These are phyloP conservation scores for Rosa rugosa DNA, from an alignment of 306 rosid genomes.

Conservation along the genomic window DNA sequence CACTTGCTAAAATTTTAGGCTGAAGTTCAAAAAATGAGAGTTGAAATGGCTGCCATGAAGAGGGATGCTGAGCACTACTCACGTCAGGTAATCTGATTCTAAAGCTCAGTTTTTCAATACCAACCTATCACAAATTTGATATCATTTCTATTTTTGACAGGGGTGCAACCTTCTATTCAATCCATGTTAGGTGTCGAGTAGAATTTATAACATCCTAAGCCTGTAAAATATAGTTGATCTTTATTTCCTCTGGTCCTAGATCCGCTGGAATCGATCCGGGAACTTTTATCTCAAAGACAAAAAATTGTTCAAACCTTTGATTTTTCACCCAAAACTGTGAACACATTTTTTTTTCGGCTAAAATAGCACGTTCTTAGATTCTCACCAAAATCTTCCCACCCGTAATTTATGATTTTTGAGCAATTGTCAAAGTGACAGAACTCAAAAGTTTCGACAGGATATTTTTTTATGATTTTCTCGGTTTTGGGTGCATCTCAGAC, in stretches of 20 bases:
- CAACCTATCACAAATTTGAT: neutral
- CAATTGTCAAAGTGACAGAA: too few relatives aligned
- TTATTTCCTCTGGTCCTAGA: neutral
- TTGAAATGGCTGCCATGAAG: slow-evolving; percentile 99
- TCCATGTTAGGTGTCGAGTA: neutral
- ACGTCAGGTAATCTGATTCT: slow-evolving; percentile 71
- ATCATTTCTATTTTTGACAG: slow-evolving; percentile 3
- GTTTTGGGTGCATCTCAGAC: too few relatives aligned
- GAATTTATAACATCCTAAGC: neutral
- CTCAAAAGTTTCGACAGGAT: too few relatives aligned
- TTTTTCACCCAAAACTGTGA: too few relatives aligned
- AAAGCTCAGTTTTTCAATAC: slow-evolving; percentile 3
- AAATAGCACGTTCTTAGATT: too few relatives aligned
- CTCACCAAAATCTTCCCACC: too few relatives aligned
- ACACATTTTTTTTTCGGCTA: too few relatives aligned
- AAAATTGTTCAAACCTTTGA: neutral
- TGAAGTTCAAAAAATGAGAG: slow-evolving; percentile 88
- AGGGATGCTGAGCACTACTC: slow-evolving; percentile 99
- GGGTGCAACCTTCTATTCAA: neutral
- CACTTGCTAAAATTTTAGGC: slow-evolving; percentile 50
- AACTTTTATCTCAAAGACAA: neutral
- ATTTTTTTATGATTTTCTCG: too few relatives aligned
- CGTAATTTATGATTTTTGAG: too few relatives aligned
- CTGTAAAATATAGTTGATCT: neutral
- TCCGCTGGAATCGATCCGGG: neutral